Conservation (phyloP, 2,329 filamentous ascomycete species). For the Microdochium bolleyi region DNA sequence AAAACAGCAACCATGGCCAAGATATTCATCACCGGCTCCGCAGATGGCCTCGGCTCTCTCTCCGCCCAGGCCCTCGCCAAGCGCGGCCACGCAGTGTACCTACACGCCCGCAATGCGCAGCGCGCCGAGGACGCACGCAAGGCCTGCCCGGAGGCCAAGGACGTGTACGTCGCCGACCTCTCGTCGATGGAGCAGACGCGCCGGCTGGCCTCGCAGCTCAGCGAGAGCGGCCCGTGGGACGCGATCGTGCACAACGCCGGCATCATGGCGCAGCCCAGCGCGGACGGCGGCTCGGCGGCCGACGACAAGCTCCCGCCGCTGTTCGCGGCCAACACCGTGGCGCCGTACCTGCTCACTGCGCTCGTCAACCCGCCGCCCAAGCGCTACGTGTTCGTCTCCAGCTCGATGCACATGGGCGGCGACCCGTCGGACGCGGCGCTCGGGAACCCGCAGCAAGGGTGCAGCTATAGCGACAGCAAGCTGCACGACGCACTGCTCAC, state of each 20-base stretch:
- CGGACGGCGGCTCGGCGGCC: constrained; percentile 3
- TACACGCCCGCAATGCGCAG: constrained; percentile 48
- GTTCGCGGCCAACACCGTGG: constrained; percentile 48
- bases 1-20: no score
- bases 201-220: constrained; percentile 39
- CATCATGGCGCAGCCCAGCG: constrained; percentile 28
- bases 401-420: constrained; percentile 39
- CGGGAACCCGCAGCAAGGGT: constrained; percentile 27
- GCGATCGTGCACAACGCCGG: constrained; percentile 52
- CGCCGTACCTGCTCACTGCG: constrained; percentile 47
- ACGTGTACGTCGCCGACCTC: constrained; percentile 44
- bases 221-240: constrained; percentile 41
- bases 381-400: constrained; percentile 43
- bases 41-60: constrained; percentile 45
- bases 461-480: constrained; percentile 44
- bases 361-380: constrained; percentile 36
- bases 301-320: constrained; percentile 32
- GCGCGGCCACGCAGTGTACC: constrained; percentile 44
- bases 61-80: constrained; percentile 40
- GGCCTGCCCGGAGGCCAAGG: constrained; percentile 40
- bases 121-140: constrained; percentile 39
- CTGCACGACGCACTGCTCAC: constrained; percentile 47
- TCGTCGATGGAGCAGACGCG: constrained; percentile 41
- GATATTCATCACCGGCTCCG: constrained; percentile 43
- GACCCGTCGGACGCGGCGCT: constrained; percentile 26